Conservation (phyloP, 2,329 filamentous ascomycete species). For the Phoma sp. region DNA sequence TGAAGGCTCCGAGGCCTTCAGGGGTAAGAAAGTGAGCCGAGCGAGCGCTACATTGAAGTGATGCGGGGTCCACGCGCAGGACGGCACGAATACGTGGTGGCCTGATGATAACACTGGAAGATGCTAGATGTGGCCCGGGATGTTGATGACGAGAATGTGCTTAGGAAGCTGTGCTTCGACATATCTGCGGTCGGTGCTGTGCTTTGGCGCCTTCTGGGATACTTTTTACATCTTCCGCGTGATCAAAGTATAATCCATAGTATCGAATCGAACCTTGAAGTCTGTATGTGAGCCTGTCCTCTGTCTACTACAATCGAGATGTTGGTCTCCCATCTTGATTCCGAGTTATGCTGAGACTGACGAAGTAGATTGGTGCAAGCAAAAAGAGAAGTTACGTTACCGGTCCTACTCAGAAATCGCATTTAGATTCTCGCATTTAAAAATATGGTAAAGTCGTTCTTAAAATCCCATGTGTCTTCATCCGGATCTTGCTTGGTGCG, state of each 20-base stretch:
- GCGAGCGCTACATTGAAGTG: neutral
- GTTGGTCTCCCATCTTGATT: neutral
- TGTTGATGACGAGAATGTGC: neutral
- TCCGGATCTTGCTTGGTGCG: neutral
- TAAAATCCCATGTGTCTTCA: neutral
- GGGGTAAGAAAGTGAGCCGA: constrained; percentile 13
- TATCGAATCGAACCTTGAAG: neutral
- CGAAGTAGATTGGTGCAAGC: too few relatives aligned
- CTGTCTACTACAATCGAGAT: neutral
- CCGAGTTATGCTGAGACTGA: too few relatives aligned
- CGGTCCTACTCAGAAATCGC: neutral
- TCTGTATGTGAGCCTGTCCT: neutral
- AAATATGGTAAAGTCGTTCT: constrained; percentile 1
- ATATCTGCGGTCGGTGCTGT: neutral
- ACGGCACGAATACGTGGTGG: neutral
- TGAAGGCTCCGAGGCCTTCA: neutral
- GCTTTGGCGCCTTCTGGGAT: neutral
- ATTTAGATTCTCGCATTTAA: neutral
- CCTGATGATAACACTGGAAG: neutral
- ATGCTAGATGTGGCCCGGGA: neutral
- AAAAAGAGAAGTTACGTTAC: neutral
- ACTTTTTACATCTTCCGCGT: too few relatives aligned
- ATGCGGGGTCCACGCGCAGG: neutral
- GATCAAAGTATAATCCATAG: too few relatives aligned
- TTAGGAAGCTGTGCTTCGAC: neutral